Base-by-base conservation (phyloP, 306 rosid species). In the Acacia crassicarpa region DNA sequence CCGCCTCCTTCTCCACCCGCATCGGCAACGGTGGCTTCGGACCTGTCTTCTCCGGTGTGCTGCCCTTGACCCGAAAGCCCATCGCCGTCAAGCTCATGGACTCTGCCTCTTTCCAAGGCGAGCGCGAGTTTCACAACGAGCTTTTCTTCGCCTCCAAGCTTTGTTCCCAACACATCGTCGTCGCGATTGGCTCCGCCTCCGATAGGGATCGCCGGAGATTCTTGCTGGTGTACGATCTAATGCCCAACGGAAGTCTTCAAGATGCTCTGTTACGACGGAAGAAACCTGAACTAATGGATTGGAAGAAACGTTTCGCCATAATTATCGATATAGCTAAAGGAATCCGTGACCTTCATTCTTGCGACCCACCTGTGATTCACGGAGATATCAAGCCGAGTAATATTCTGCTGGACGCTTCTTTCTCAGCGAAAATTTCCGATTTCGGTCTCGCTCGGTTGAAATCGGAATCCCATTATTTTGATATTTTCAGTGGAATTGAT, bases 331-430 rank as follows among this genome's bases (percentile, higher is more conserved):
- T 91, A 1, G 92, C 94, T 1, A 87, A 78, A 11, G 94, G 94
- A 38, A 66, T 91, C 6, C 80, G 67, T 45, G 90, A 86, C 45
- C 94, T 96, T 72, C 99, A 96, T 8, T 86, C 91, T 6, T 84
- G 88, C 58, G 94, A 91, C 20, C 97, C 98, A 2, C 94, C 98
- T 0, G 83, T 96, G 10, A 89, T 96, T 14, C 99, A 96, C 13
- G 97, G 99, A 0, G 99, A 96, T 72, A 87, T 96, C 14, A 96
- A 96, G 79, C 99, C 99, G 0, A 96, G 99, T 81, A 96, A 96
- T 76, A 82, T 96, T 48, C 74, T 96, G 13, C 80, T 96, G 49
- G 95, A 96, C 48, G 38, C 67, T 3, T 27, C 48, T 45, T 93
- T 96, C 71, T 54, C 80, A 0, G 97, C 94, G 0, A 93, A 85